Conservation (phyloP, 352 stramenopile species). For the Saprolegnia diclina region DNA sequence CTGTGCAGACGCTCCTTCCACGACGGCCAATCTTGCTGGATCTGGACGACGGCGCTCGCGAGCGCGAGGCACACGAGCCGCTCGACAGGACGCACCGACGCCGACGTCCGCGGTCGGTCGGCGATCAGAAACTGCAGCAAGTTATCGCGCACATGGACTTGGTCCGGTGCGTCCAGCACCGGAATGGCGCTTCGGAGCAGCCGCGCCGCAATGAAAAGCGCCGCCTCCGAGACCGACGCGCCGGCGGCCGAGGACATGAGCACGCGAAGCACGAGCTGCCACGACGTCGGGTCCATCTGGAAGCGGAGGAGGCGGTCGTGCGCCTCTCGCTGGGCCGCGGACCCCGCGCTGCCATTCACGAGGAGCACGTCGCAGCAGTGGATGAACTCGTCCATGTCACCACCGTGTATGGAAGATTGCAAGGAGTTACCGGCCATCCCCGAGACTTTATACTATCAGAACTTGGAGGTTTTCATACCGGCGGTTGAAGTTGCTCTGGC, state of each 20-base stretch:
- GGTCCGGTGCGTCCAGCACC: background rate
- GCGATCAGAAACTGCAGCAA: constrained; percentile 10
- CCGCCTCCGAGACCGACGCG: constrained; percentile 3
- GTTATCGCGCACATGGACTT: constrained; percentile 21
- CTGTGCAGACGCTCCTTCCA: constrained; percentile 22
- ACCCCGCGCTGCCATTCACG: constrained; percentile 23
- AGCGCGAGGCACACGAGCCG: constrained; percentile 21
- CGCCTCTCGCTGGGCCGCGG: constrained; percentile 6
- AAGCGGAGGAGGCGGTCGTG: constrained; percentile 20
- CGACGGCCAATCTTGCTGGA: constrained; percentile 13
- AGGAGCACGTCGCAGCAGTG: constrained; percentile 27
- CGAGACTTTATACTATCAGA: too few relatives aligned
- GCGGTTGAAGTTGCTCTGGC: background rate
- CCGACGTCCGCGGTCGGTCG: background rate
- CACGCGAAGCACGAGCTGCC: constrained; percentile 19
- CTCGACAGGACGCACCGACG: constrained; percentile 1
- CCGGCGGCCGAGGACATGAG: background rate
- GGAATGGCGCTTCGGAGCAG: constrained; percentile 13
- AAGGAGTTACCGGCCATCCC: background rate
- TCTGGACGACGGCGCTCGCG: constrained; percentile 21
- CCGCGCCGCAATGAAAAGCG: constrained; percentile 21
- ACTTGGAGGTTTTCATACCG: too few relatives aligned
- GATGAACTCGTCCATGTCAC: constrained; percentile 24
- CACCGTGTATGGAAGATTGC: constrained; percentile 11
- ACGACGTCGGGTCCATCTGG: constrained; percentile 17